Evolutionary conservation across 257 asterid genomes (phyloP), one percentile per base, ranked within the genome.

Genomic region (Cinchona pubescens): DNA sequence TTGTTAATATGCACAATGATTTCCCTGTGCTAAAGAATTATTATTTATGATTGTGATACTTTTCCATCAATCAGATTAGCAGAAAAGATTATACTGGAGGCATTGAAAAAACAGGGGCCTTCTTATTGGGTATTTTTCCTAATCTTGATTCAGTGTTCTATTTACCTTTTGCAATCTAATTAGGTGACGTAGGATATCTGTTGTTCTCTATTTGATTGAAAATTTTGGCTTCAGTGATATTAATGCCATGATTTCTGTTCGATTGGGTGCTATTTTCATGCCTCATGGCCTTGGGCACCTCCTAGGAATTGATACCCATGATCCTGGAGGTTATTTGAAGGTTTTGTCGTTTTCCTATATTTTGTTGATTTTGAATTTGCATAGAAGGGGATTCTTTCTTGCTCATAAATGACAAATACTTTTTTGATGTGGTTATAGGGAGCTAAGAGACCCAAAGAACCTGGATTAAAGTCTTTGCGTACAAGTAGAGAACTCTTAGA

Each of bases 201-300:
- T 58, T 30, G 64, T 69, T 72, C 64, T 58, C 46, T 56, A 70
- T 40, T 74, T 72, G 62, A 76, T n/a, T 75, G 71, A 83, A 74
- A 59, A 67, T 76, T 61, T 70, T 83, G 73, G 69, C 62, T 37
- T 30, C 73, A 94, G 99, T 81, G 94, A 89, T 70, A 82, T 90
- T 80, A 90, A 94, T 82, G 90, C 79, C 76, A 94, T 94, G 99
- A 85, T 83, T 78, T 74, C 75, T 55, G 92, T 90, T 81, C 85
- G 94, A 53, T 67, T 94, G 67, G 99, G 99, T 76, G 96, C 98
- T 82, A 89, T 92, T 73, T 90, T 92, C 83, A 77, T 94, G 90
- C 97, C 97, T 60, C 99, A 94, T 71, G 99, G 99, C 67, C 90
- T 94, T 75, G 99, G 99, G 48, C 99, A 94, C 88, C 92, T 94